Base-by-base conservation (phyloP, 768 basidiomycete genomes). In the Cytidiella melzeri region DNA sequence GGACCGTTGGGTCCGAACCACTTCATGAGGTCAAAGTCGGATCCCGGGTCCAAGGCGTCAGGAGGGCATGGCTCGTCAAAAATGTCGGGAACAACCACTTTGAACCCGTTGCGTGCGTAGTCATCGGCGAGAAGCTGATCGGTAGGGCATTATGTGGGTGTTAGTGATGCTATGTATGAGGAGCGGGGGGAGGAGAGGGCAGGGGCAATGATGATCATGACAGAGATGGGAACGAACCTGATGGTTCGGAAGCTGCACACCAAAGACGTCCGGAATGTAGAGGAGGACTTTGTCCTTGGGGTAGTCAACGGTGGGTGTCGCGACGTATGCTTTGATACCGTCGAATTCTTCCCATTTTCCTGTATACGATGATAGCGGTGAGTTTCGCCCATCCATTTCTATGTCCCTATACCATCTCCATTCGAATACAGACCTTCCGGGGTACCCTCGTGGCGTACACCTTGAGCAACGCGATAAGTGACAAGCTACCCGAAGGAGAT, bases 101-200 rank as follows among this genome's bases (percentile, higher is more conserved):
- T 65, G 61, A 69, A 69, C 26, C 72, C 71, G 54, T 74, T 72
- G 18, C 54, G 57, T 1, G 71, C 72, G 52, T 67, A 72, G 52
- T 69, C 73, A 49, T 77, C 75, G 3, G 66, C 67, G 12, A 76
- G 67, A 23, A 55, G 44, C 54, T 55, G 43, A 24, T n/a, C n/a
- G n/a, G n/a, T n/a, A n/a, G n/a, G n/a, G n/a, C 5, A 10, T 18
- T 37, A n/a, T n/a, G n/a, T 25, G 27, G 24, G 10, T 21, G 27
- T 52, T 37, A n/a, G 30, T 5, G 27, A 13, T 4, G 11, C 21
- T 48, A 30, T 51, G 27, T 34, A 52, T 43, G 48, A 18, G n/a
- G n/a, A n/a, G n/a, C n/a, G n/a, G n/a, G n/a, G n/a, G n/a, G n/a
- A n/a, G n/a, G 21, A 18, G 26, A 3, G 11, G 5, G 10, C 3